phyloP scores from a whole-genome alignment of 108 stramenopile genomes.

The Aurantiochytrium sp. region DNA sequence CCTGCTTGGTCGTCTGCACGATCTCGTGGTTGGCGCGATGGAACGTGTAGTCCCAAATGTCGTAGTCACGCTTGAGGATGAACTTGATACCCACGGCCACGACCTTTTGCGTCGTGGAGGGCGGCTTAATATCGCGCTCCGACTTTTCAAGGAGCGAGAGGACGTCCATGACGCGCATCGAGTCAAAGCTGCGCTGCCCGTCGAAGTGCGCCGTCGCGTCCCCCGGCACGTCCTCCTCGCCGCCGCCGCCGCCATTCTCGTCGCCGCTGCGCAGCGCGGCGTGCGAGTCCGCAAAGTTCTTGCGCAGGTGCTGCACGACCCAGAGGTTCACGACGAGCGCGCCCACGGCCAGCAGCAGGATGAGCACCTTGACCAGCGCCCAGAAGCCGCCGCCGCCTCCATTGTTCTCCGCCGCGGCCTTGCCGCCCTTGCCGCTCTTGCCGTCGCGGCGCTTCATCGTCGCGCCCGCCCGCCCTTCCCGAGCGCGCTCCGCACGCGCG shows the following conservation, averaged over 20 bases:
- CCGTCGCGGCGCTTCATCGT: too few species aligned
- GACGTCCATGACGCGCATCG: background rate
- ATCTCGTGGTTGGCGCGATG: background rate
- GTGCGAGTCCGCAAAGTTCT: background rate
- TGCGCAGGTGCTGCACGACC: slow-evolving; percentile 9
- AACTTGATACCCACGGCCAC: background rate
- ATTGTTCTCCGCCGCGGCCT: background rate
- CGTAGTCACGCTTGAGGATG: background rate
- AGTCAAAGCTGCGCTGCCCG: background rate
- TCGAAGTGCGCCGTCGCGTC: background rate
- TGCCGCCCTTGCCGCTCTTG: background rate
- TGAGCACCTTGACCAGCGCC: background rate
- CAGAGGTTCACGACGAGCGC: background rate
- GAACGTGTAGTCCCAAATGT: slow-evolving; percentile 16
- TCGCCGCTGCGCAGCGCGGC: background rate
- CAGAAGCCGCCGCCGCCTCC: background rate
- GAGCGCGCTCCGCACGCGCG: too few species aligned
- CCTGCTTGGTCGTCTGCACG: slow-evolving; percentile 14
- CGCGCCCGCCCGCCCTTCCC: too few species aligned
- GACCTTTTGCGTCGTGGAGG: background rate
- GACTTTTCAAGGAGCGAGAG: background rate
- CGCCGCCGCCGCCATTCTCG: background rate
- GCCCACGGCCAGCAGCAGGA: background rate
- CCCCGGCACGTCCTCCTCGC: background rate
- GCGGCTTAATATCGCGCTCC: background rate